A percentile compares a stretch with the other conserved stretches of the same genome.
phyloP scores from a whole-genome alignment of 2,329 filamentous ascomycete species.

The Epichloe bromicola region DNA sequence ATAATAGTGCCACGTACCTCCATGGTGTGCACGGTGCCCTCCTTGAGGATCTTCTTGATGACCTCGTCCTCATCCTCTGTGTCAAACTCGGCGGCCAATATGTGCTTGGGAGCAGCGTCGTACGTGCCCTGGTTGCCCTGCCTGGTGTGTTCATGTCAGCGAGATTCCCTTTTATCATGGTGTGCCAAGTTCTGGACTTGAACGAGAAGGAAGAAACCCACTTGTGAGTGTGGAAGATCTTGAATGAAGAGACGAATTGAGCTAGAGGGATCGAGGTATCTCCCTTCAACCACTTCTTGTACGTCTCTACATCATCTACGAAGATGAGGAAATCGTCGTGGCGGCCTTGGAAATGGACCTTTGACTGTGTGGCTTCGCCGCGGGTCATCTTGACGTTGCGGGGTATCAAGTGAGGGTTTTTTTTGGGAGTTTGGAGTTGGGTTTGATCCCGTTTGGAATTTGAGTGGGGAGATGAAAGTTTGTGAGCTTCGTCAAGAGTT shows the following conservation, averaged over 20 bases:
- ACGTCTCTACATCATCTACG: constrained; percentile 44
- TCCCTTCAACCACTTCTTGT: constrained; percentile 62
- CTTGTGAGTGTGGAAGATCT: constrained; percentile 84
- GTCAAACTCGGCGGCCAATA: constrained; percentile 78
- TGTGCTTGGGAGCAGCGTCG: constrained; percentile 61
- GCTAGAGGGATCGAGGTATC: constrained; percentile 70
- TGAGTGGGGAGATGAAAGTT: background rate
- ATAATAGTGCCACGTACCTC: constrained; percentile 27
- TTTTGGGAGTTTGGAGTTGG: too few species aligned
- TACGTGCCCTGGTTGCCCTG: constrained; percentile 74
- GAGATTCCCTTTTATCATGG: background rate
- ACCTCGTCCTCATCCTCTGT: constrained; percentile 67
- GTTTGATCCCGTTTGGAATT: background rate
- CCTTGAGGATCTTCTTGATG: constrained; percentile 68
- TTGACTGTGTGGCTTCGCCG: constrained; percentile 56
- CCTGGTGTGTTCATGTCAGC: constrained; percentile 29
- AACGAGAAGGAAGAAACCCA: constrained; percentile 33
- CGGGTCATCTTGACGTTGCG: constrained; percentile 45
- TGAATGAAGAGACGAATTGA: constrained; percentile 77
- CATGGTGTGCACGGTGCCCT: constrained; percentile 53
- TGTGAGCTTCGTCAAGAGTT: background rate
- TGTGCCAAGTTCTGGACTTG: background rate
- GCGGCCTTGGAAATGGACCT: constrained; percentile 74
- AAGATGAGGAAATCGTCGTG: constrained; percentile 48
- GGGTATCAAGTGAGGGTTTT: background rate